Base-by-base conservation (phyloP, 1,284 basidiomycete genomes). In the Ustilago cynodontis region DNA sequence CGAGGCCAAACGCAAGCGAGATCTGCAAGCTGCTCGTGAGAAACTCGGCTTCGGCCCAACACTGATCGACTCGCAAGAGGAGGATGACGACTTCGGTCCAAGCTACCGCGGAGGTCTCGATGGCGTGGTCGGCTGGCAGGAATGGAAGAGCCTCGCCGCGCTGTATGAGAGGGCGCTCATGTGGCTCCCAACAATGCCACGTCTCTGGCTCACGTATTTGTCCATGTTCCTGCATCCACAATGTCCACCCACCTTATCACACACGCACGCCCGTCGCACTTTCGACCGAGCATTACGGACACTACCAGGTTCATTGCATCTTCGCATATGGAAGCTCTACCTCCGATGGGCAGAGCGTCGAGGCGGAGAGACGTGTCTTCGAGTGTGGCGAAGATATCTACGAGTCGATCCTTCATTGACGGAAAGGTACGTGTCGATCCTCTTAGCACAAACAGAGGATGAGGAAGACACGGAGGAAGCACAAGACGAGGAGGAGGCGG, bases 241-340 rank as follows among this genome's bases (percentile, higher is more conserved):
- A 63, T 98, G 95, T 84, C 95, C 97, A 1, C 88, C 95, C 1
- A 86, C 90, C 24, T 89, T 99, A 65, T 92, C 93, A 16, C 89
- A 93, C 81, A 94, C 94, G 0, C 96, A 99, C 86, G 95, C 95
- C 6, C 91, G 96, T 20, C 90, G 92, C 72, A 97, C 95, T 0
- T 99, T 94, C 84, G 97, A 99, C 87, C 92, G 97, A 58, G 94
- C 96, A 1, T 88, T 99, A 29, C 92, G 97, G 56, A 95, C 95
- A 0, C 90, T 99, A 7, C 93, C 95, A 6, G 95, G 94, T 4
- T 95, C 94, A 52, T 88, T 98, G n/a, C 97, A 99, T 85, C 90
- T 91, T 16, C 92, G 95, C 43, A 90, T 99, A 75, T 99, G 97
- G 97, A 91, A 93, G 22, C 89, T 93, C 56, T 99, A 98, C 86